These are phyloP conservation scores for Ceratocystis ficicola DNA, from an alignment of 2,329 filamentous ascomycete species.

Conservation along the genomic window DNA sequence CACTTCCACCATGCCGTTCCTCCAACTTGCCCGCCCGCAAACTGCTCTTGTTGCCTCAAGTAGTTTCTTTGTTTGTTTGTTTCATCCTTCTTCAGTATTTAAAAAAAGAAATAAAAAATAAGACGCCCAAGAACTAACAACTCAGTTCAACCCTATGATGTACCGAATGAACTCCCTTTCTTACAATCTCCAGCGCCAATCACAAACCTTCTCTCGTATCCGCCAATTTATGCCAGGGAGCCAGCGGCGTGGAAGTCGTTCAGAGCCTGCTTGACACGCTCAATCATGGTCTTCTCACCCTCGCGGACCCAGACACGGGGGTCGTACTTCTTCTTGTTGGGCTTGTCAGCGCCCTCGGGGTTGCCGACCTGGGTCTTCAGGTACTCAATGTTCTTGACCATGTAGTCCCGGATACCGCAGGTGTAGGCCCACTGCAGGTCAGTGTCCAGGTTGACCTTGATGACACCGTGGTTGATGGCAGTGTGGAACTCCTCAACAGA, in stretches of 20 bases:
- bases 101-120: conserved; percentile 1
- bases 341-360: conserved; percentile 91
- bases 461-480: conserved; percentile 84
- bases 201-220: not conserved
- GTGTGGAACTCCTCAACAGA: conserved; percentile 79
- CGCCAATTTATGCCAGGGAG: conserved; percentile 15
- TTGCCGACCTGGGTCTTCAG: conserved; percentile 78
- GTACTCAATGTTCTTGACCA: conserved; percentile 92
- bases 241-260: conserved; percentile 73
- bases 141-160: not conserved
- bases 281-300: conserved; percentile 93
- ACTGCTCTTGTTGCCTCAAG: not conserved
- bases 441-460: conserved; percentile 99
- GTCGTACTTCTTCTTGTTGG: conserved; percentile 84
- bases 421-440: conserved; percentile 96
- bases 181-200: not conserved
- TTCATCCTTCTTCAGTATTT: conserved; percentile 1
- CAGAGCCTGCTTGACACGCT: conserved; percentile 67
- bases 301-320: conserved; percentile 91
- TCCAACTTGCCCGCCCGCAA: too few relatives aligned
- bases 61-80: not conserved
- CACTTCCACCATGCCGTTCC: too few relatives aligned
- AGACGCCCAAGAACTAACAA: conserved; percentile 4
- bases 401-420: conserved; percentile 83
- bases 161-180: not conserved